These are phyloP conservation scores for Datura wrightii DNA, from an alignment of 257 asterid genomes.

Conservation along the genomic window DNA sequence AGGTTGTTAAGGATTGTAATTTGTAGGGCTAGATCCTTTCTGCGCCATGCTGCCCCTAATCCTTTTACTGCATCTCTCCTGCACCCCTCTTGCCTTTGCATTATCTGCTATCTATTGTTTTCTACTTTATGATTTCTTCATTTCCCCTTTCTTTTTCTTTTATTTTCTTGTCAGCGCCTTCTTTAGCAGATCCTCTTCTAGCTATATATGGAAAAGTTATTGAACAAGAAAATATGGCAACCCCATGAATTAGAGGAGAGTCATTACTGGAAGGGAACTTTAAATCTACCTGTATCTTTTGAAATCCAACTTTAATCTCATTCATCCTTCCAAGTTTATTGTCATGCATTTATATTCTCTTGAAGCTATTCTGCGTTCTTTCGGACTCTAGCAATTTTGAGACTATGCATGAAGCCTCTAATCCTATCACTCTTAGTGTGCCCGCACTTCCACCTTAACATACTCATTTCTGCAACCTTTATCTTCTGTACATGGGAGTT, in stretches of 20 bases:
- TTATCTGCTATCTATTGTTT: neutral
- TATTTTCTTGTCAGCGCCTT: neutral
- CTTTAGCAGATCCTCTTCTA: neutral
- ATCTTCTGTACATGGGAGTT: too few species aligned
- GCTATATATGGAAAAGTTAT: neutral
- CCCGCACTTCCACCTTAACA: too few species aligned
- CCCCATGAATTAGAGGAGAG: neutral
- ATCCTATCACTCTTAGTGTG: too few species aligned
- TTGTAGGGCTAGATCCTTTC: neutral
- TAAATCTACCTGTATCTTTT: neutral
- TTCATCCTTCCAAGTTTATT: slow-evolving; percentile 2
- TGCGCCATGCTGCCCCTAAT: neutral
- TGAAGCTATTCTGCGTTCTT: neutral
- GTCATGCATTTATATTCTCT: neutral
- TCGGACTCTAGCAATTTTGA: neutral
- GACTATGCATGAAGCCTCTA: neutral
- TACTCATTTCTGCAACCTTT: too few species aligned
- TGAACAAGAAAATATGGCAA: neutral
- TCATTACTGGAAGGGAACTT: neutral
- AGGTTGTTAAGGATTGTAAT: neutral
- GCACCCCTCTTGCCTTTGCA: neutral
- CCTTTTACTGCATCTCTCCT: neutral
- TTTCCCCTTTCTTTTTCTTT: neutral
- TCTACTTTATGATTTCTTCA: neutral
- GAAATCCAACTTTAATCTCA: neutral